Evolutionary conservation across 208 protist species (phyloP), one percentile per base, ranked within the genome.

Genomic region (Trypanosoma mega): DNA sequence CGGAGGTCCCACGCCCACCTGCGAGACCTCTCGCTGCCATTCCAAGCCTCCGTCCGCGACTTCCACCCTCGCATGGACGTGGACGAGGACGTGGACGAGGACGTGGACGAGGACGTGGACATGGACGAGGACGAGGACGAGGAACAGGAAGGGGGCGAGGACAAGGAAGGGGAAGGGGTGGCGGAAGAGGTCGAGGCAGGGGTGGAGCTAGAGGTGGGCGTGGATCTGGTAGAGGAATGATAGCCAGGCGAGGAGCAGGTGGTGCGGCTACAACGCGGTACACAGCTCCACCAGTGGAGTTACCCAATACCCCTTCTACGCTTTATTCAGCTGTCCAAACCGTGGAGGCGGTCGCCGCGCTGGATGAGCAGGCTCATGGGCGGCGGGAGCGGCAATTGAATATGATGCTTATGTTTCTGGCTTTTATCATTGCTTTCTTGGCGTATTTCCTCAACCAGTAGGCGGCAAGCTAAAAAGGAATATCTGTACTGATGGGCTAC

Each of bases 1-100:
- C 78, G 23, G 86, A 93, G 68, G 75, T 64, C 53, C 74, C 79
- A 11, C 69, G 60, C 21, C 54, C 74, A 9, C 82, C 86, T 14
- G 47, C 62, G 18, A 67, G 49, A 29, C 86, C 80, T 6, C 54
- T 79, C 11, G 70, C 80, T 9, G 48, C 84, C 29, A 79, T 93
- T 44, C 77, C 82, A 3, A 68, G 72, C 37, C 34, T 90, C 44
- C 85, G 76, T 1, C 86, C 86, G 30, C 70, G 73, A 43, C 54
- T 52, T 1, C 70, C 75, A 43, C 41, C 70, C 26, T 62, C 68
- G 53, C 56, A 50, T 41, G 63, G 58, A 0, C 63, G 76, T 30
- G 6, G 41, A 20, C 4, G 26, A 6, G 12, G 26, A 11, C 39
- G 26, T 23, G 12, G 26, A 12, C 31, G 36, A 14, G 23, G 58